Percentiles rank a stretch among this genome's conserved stretches.
phyloP scores from a whole-genome alignment of 306 rosid species.

The Macrotyloma uniflorum region DNA sequence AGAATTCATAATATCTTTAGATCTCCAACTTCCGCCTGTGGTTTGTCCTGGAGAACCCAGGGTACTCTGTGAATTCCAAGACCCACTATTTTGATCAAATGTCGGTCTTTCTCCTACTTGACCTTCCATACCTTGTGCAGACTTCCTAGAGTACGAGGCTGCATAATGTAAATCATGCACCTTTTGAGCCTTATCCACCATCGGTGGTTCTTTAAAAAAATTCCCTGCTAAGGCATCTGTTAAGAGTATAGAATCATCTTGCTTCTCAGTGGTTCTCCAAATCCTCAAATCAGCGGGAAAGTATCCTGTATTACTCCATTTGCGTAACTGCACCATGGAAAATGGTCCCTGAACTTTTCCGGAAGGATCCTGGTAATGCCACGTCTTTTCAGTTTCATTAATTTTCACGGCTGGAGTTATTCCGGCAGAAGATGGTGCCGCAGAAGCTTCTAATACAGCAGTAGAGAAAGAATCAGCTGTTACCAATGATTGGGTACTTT shows the following conservation, averaged over 20 bases:
- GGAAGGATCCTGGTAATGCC: constrained; percentile 96
- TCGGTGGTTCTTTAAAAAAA: constrained; percentile 56
- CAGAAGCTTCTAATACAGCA: constrained; percentile 49
- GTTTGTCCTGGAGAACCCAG: constrained; percentile 49
- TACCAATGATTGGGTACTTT: constrained; percentile 48
- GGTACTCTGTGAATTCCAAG: constrained; percentile 44
- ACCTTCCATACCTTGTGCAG: constrained; percentile 60
- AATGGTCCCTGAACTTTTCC: constrained; percentile 98
- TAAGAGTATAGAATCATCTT: constrained; percentile 73
- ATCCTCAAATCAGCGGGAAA: constrained; percentile 85
- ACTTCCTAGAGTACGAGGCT: constrained; percentile 54
- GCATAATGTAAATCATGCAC: constrained; percentile 51
- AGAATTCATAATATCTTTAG: constrained; percentile 52
- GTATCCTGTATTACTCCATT: constrained; percentile 94
- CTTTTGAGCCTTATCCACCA: constrained; percentile 50
- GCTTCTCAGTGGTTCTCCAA: constrained; percentile 71
- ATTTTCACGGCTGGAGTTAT: constrained; percentile 50
- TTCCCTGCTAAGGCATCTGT: constrained; percentile 80
- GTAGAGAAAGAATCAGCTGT: constrained; percentile 49
- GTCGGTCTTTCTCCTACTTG: constrained; percentile 46
- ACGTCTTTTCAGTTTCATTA: constrained; percentile 82
- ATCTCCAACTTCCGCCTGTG: constrained; percentile 64
- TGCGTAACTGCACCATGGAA: constrained; percentile 86
- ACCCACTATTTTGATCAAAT: constrained; percentile 48
- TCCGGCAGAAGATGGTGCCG: constrained; percentile 47